A percentile compares a stretch with the other conserved stretches of the same genome.
phyloP scores from a whole-genome alignment of 495 filamentous ascomycete genomes.

The Daldinia bambusicola region DNA sequence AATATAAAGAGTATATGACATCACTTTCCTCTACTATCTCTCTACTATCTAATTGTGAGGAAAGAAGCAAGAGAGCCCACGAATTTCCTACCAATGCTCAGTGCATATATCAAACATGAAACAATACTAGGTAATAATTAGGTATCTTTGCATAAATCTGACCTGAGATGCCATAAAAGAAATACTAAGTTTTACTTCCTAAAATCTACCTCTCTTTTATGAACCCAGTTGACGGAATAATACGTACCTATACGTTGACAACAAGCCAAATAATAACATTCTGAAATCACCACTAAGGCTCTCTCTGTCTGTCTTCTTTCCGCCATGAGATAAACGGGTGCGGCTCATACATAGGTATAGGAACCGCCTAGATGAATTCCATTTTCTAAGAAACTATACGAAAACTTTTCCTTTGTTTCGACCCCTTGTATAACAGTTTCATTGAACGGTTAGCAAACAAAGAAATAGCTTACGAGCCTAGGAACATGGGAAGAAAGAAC shows the following conservation, averaged over 20 bases:
- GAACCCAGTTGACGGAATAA: background rate
- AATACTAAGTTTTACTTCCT: background rate
- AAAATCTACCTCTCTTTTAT: background rate
- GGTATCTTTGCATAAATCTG: background rate
- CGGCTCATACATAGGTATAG: no score
- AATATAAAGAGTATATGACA: background rate
- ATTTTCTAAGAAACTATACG: background rate
- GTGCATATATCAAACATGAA: background rate
- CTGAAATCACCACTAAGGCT: background rate
- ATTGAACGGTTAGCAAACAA: background rate
- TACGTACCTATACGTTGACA: background rate
- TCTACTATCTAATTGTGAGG: background rate
- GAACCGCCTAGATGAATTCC: background rate
- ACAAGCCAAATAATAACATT: background rate
- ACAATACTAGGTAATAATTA: background rate
- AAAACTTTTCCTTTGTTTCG: background rate
- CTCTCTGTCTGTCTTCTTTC: background rate
- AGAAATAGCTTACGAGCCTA: background rate
- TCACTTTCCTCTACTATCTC: background rate
- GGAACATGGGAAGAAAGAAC: background rate
- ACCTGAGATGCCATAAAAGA: background rate
- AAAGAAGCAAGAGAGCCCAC: background rate
- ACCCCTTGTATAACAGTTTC: background rate
- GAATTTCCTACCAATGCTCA: background rate
- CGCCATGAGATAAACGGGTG: no score